Evolutionary conservation across 73 alveolate species (phyloP).

Genomic region (Urostyla sp.): DNA sequence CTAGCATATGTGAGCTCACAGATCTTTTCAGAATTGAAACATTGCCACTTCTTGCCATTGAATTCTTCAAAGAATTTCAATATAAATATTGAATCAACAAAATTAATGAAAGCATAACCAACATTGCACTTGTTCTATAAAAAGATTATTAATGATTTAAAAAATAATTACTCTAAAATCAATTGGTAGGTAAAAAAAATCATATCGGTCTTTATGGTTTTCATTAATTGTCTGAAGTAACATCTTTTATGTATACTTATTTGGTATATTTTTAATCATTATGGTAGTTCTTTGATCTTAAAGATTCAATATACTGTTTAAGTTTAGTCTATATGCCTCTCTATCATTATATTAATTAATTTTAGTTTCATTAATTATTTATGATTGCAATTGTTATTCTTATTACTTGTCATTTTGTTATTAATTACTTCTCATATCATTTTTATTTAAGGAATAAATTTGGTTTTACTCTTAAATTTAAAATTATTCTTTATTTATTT

Average conservation of each 20-base stretch:
- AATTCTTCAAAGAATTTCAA: slow-evolving; percentile 83
- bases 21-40: slow-evolving; percentile 83
- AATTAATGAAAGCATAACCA: slow-evolving; percentile 98
- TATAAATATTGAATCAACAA: slow-evolving; percentile 86
- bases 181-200: slow-evolving; percentile 90
- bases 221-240: slow-evolving; percentile 87
- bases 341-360: neutral
- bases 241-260: slow-evolving; percentile 88
- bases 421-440: neutral
- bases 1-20: slow-evolving; percentile 89
- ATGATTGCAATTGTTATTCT: no score
- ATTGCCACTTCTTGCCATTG: slow-evolving; percentile 92
- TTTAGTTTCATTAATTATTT: no score
- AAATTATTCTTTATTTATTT: no score
- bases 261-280: slow-evolving; percentile 98
- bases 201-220: slow-evolving; percentile 86
- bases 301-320: slow-evolving; percentile 1
- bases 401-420: neutral
- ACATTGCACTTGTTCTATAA: slow-evolving; percentile 90
- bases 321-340: neutral
- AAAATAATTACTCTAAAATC: slow-evolving; percentile 72
- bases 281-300: slow-evolving; percentile 89
- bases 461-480: no score
- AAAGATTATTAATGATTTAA: neutral
- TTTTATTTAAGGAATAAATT: neutral